phyloP scores from a whole-genome alignment of 768 basidiomycete genomes.

The Pisolithus orientalis region DNA sequence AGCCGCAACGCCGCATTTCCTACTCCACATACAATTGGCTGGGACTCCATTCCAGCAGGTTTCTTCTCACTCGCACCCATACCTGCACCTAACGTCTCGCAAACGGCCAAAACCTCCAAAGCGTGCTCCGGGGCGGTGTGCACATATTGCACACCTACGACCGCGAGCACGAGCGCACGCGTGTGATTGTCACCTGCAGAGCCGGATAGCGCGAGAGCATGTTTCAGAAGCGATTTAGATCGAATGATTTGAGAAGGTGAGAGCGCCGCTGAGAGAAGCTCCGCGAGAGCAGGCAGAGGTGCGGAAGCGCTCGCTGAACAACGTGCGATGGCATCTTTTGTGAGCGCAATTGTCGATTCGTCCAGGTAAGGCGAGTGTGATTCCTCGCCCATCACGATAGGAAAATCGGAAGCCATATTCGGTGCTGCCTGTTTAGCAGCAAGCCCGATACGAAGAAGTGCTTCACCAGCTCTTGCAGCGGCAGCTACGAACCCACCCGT shows the following conservation, averaged over 20 bases:
- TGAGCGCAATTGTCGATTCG: constrained; percentile 8
- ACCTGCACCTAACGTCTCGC: constrained; percentile 66
- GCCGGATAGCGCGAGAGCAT: constrained; percentile 52
- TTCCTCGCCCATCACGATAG: neutral
- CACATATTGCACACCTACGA: constrained; percentile 64
- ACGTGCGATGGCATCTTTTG: constrained; percentile 22
- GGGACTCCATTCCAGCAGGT: neutral
- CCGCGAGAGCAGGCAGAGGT: constrained; percentile 8
- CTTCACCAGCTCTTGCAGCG: constrained; percentile 47
- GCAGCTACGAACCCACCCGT: constrained; percentile 37
- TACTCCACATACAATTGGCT: constrained; percentile 27
- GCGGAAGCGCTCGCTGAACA: constrained; percentile 18
- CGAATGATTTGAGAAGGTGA: constrained; percentile 21
- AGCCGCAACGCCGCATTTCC: constrained; percentile 63
- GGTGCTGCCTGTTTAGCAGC: constrained; percentile 5
- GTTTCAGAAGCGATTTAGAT: constrained; percentile 41
- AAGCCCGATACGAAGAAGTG: constrained; percentile 45
- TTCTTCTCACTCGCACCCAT: constrained; percentile 41
- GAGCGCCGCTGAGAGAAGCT: constrained; percentile 14
- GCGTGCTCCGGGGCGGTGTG: constrained; percentile 70
- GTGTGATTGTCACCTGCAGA: constrained; percentile 64
- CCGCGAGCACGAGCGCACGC: constrained; percentile 61
- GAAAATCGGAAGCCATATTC: neutral
- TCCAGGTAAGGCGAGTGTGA: constrained; percentile 10
- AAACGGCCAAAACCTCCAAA: constrained; percentile 55